Conservation (phyloP, 805 yeast species). For the Lipomyces sp. region DNA sequence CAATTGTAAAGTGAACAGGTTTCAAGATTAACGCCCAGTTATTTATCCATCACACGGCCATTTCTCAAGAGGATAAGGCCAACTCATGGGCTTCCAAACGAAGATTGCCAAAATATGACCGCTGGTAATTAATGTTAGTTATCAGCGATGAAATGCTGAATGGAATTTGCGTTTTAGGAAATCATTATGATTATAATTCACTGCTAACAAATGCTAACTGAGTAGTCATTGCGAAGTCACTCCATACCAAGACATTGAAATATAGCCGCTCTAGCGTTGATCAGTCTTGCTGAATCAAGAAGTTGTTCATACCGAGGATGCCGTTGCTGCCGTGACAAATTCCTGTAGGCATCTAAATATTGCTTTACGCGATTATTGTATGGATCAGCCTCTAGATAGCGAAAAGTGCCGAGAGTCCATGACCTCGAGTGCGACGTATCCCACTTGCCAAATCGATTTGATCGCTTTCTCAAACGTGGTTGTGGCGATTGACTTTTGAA, state of each 20-base stretch:
- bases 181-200: background rate
- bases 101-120: no score
- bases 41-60: no score
- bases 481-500: background rate
- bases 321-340: conserved; percentile 2
- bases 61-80: no score
- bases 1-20: no score
- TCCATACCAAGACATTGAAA: background rate
- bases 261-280: background rate
- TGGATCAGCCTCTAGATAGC: conserved; percentile 15
- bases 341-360: conserved; percentile 19
- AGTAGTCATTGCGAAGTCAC: background rate
- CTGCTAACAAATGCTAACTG: background rate
- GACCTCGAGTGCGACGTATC: conserved; percentile 2
- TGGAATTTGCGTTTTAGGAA: background rate
- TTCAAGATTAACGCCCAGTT: no score
- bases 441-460: conserved; percentile 8
- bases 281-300: conserved; percentile 6
- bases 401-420: conserved; percentile 2
- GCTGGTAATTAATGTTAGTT: no score
- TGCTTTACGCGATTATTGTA: conserved; percentile 22
- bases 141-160: background rate
- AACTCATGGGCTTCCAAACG: no score
- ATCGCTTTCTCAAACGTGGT: background rate
- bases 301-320: conserved; percentile 23